A percentile compares a stretch with the other conserved stretches of the same genome.
Conservation (phyloP, 768 basidiomycete genomes). For the Strobilomyces confusus region DNA sequence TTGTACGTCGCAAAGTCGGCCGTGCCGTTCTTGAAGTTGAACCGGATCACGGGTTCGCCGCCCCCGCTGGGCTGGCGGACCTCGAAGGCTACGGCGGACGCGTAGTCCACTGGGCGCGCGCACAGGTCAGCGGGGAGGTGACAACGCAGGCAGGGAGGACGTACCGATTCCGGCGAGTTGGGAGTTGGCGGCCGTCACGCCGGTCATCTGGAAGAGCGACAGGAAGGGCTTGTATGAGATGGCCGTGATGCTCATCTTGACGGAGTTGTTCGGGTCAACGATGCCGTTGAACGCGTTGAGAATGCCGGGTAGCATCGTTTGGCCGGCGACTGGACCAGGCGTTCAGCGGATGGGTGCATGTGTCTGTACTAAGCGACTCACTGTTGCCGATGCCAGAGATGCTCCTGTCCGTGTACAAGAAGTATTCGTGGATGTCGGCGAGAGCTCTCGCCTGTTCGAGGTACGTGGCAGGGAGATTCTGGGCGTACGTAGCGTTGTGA, state of each 20-base stretch:
- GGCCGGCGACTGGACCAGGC: conserved; percentile 53
- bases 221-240: conserved; percentile 77
- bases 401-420: conserved; percentile 54
- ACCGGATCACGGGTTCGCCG: conserved; percentile 50
- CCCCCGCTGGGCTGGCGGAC: conserved; percentile 46
- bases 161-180: conserved; percentile 58
- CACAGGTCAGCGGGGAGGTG: background rate
- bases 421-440: conserved; percentile 72
- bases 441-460: conserved; percentile 55
- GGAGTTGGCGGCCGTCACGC: conserved; percentile 45
- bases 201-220: conserved; percentile 75
- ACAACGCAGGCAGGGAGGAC: background rate
- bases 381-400: conserved; percentile 64
- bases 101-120: conserved; percentile 52
- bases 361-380: conserved; percentile 23
- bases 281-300: conserved; percentile 51
- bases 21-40: conserved; percentile 71
- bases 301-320: conserved; percentile 59
- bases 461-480: conserved; percentile 43
- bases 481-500: conserved; percentile 55
- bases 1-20: conserved; percentile 44
- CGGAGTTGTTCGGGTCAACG: conserved; percentile 43
- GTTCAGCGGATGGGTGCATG: background rate
- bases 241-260: conserved; percentile 56
- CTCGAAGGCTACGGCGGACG: conserved; percentile 55